Percentiles rank a stretch among this genome's conserved stretches.
Conservation (phyloP, 345 rosid genomes). For the Sisymbrium altissimum region DNA sequence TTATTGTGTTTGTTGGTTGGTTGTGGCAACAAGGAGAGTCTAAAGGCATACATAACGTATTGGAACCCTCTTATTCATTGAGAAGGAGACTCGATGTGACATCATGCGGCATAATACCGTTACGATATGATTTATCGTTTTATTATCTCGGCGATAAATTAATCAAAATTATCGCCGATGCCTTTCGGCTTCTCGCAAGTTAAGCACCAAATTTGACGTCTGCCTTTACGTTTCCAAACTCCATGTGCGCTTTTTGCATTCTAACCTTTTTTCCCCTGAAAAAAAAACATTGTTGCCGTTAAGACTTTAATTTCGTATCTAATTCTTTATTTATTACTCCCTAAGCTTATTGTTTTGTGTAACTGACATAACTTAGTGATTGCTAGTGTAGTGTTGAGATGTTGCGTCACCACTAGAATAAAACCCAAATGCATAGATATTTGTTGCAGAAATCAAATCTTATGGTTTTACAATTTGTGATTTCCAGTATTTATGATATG, state of each 20-base stretch:
- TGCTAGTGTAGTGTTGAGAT: background rate
- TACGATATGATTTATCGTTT: background rate
- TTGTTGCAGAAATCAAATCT: background rate
- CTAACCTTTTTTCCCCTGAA: background rate
- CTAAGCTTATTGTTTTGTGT: background rate
- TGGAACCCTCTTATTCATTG: constrained; percentile 2
- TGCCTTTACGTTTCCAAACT: constrained; percentile 40
- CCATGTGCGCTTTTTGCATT: constrained; percentile 34
- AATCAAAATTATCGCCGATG: constrained; percentile 10
- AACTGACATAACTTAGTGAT: background rate
- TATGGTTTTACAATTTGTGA: background rate
- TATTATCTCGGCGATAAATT: background rate
- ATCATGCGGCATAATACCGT: constrained; percentile 23
- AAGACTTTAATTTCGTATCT: constrained; percentile 28
- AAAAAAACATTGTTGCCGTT: constrained; percentile 25
- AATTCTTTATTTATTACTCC: constrained; percentile 11
- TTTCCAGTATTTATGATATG: background rate
- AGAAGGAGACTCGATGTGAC: constrained; percentile 19
- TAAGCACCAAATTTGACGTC: constrained; percentile 30
- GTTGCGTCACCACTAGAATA: background rate
- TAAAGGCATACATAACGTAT: constrained; percentile 30
- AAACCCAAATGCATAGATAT: background rate
- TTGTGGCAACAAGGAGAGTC: constrained; percentile 23
- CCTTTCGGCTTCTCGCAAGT: constrained; percentile 40
- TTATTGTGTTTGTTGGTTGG: background rate